A percentile compares a stretch with the other conserved stretches of the same genome.
phyloP scores from a whole-genome alignment of 306 rosid species.

The Citrullus colocynthis region DNA sequence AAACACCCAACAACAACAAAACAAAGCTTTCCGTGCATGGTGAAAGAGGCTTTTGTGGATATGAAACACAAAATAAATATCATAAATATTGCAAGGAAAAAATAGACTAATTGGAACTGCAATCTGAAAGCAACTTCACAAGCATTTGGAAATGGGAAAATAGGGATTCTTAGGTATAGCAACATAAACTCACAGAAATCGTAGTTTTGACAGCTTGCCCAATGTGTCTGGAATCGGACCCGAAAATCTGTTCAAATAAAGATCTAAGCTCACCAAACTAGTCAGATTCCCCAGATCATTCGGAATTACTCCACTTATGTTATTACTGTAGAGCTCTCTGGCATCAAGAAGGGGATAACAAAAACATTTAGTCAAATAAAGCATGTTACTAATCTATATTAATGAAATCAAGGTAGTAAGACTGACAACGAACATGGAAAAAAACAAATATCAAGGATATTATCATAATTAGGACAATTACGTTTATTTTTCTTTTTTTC shows the following conservation, averaged over 20 bases:
- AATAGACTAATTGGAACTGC: not conserved
- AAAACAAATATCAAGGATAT: too few species aligned
- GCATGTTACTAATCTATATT: not conserved
- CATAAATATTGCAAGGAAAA: not conserved
- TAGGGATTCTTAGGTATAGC: not conserved
- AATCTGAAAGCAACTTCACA: not conserved
- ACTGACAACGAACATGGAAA: not conserved
- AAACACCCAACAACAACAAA: too few species aligned
- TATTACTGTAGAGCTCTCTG: slow-evolving; percentile 97
- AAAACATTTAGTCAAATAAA: not conserved
- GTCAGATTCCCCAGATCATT: slow-evolving; percentile 96
- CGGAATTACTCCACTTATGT: slow-evolving; percentile 83
- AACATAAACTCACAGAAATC: slow-evolving; percentile 77
- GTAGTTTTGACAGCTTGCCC: slow-evolving; percentile 88
- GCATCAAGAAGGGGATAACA: slow-evolving; percentile 7
- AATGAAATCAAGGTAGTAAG: not conserved
- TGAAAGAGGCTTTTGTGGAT: not conserved
- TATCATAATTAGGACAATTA: too few species aligned
- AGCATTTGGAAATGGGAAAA: not conserved
- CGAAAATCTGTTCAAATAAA: slow-evolving; percentile 63
- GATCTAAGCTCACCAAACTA: slow-evolving; percentile 99
- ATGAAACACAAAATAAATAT: not conserved
- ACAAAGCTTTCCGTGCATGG: not conserved
- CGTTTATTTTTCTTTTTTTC: too few species aligned
- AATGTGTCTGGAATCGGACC: slow-evolving; percentile 89